phyloP scores from a whole-genome alignment of 1,139 yeast species.

The Spencermartinsiella ligniputridi region DNA sequence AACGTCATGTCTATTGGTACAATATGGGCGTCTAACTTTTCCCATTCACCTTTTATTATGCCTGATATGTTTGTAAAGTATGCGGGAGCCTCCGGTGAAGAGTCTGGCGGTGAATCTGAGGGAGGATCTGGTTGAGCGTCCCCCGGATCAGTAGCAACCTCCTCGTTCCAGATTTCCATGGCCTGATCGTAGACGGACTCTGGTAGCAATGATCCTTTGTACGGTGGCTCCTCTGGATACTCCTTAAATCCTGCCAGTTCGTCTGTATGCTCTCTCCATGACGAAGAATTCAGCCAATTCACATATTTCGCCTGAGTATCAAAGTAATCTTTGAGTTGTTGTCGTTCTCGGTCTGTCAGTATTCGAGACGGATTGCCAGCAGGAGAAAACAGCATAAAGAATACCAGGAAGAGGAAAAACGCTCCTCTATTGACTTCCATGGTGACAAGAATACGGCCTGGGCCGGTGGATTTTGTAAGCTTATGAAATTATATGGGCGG shows the following conservation, averaged over 20 bases:
- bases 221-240: slow-evolving; percentile 17
- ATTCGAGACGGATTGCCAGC: slow-evolving; percentile 28
- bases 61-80: slow-evolving; percentile 25
- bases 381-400: slow-evolving; percentile 27
- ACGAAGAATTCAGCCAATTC: slow-evolving; percentile 38
- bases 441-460: neutral
- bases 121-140: neutral
- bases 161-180: slow-evolving; percentile 46
- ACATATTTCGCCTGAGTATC: slow-evolving; percentile 35
- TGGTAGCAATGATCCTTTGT: slow-evolving; percentile 54
- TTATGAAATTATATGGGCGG: too few relatives aligned
- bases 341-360: slow-evolving; percentile 29
- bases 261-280: slow-evolving; percentile 55
- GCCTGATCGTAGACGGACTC: slow-evolving; percentile 48
- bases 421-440: slow-evolving; percentile 27
- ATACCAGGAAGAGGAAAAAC: slow-evolving; percentile 24
- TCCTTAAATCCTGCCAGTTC: slow-evolving; percentile 62
- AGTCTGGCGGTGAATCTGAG: slow-evolving; percentile 9
- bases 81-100: slow-evolving; percentile 4
- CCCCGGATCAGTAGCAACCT: slow-evolving; percentile 17
- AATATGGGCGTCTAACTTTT: slow-evolving; percentile 12
- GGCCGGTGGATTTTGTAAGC: too few relatives aligned
- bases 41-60: slow-evolving; percentile 23
- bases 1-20: slow-evolving; percentile 22
- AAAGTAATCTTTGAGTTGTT: slow-evolving; percentile 29